phyloP scores from a whole-genome alignment of 2,329 filamentous ascomycete species.

The Penicillium sp. region DNA sequence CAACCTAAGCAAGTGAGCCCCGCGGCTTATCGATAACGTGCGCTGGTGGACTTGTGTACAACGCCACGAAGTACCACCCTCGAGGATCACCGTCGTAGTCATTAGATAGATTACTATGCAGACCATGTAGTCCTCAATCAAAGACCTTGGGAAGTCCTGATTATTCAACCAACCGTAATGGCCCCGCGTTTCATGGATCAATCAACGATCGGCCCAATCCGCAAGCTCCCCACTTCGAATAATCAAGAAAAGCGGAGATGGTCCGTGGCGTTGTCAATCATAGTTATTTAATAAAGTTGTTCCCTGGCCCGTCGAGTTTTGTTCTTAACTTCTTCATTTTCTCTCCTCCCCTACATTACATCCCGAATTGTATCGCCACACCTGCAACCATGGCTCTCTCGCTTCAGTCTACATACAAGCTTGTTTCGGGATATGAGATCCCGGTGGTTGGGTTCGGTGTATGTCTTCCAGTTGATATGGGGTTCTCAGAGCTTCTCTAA shows the following conservation, averaged over 20 bases:
- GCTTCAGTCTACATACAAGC: constrained; percentile 38
- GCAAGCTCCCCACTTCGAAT: constrained; percentile 8
- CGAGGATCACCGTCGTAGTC: not conserved
- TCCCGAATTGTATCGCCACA: not conserved
- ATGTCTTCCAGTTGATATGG: constrained; percentile 14
- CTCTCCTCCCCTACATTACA: not conserved
- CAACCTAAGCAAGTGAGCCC: not conserved
- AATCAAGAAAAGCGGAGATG: constrained; percentile 14
- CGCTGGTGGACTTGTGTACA: not conserved
- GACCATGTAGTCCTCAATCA: not conserved
- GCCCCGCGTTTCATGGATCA: constrained; percentile 1
- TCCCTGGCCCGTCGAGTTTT: not conserved
- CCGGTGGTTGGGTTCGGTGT: constrained; percentile 45
- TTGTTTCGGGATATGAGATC: constrained; percentile 42
- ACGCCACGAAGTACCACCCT: not conserved
- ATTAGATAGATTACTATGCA: not conserved
- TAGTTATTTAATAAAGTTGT: not conserved
- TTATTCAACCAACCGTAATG: not conserved
- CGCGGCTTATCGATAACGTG: constrained; percentile 8
- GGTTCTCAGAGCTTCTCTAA: constrained; percentile 6
- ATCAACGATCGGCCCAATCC: constrained; percentile 8
- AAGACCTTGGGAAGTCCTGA: not conserved
- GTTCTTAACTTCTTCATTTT: not conserved
- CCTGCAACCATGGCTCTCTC: constrained; percentile 27
- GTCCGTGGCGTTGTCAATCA: constrained; percentile 13